Conservation (phyloP, 768 basidiomycete species). For the Tephrocybe sp. region DNA sequence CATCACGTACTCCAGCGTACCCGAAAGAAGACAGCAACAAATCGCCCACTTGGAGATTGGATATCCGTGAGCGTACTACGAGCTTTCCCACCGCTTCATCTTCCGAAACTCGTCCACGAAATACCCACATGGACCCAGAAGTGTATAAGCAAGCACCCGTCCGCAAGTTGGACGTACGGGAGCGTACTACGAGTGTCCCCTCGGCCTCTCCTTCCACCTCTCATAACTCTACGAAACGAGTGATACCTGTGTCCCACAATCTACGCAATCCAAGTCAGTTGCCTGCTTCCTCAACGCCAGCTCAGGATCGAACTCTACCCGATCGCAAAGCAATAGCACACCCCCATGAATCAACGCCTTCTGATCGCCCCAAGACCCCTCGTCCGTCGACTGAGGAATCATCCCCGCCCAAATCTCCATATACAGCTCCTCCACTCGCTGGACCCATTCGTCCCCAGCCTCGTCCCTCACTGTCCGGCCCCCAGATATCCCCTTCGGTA, state of each 20-base stretch:
- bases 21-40: slow-evolving; percentile 1
- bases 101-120: not conserved
- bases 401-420: slow-evolving; percentile 33
- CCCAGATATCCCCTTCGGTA: slow-evolving; percentile 40
- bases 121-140: not conserved
- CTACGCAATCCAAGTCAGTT: not conserved
- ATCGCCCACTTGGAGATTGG: slow-evolving; percentile 1
- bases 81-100: slow-evolving; percentile 23
- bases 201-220: not conserved
- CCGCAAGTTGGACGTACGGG: not conserved
- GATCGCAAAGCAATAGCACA: not conserved
- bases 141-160: not conserved
- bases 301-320: slow-evolving; percentile 7
- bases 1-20: not conserved
- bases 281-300: not conserved
- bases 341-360: not conserved
- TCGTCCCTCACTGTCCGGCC: slow-evolving; percentile 40
- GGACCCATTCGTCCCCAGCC: slow-evolving; percentile 52
- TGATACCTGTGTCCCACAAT: not conserved
- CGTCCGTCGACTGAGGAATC: slow-evolving; percentile 20
- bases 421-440: slow-evolving; percentile 43
- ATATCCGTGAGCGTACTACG: slow-evolving; percentile 37
- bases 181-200: not conserved
- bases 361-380: slow-evolving; percentile 22
- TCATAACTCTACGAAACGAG: not conserved